phyloP scores from a whole-genome alignment of 176 grass and related monocot species.

The Poa annua region DNA sequence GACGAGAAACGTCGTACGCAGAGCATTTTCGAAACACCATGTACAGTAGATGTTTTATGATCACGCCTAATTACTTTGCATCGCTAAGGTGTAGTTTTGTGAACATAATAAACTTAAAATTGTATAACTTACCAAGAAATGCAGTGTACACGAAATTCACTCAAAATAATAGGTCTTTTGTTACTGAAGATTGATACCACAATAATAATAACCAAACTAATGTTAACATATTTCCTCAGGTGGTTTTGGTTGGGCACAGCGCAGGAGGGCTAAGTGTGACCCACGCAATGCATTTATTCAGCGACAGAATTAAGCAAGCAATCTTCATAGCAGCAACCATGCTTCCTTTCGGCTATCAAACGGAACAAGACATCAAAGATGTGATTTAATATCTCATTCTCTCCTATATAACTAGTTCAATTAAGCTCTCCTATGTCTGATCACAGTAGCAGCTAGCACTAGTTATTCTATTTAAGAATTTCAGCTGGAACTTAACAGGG shows the following conservation, averaged over 20 bases:
- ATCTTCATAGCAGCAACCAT: conserved; percentile 63
- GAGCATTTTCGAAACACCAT: no score
- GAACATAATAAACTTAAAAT: not conserved
- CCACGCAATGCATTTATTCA: conserved; percentile 47
- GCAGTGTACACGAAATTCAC: not conserved
- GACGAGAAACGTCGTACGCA: no score
- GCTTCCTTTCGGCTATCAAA: conserved; percentile 55
- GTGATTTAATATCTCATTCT: conserved; percentile 25
- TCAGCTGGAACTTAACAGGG: conserved; percentile 35
- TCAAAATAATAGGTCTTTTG: not conserved
- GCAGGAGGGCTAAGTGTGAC: conserved; percentile 46
- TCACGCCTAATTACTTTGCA: not conserved
- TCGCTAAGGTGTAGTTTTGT: not conserved
- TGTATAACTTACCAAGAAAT: not conserved
- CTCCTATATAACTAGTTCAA: not conserved
- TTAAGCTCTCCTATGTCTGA: not conserved
- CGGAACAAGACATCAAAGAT: conserved; percentile 49
- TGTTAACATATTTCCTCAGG: not conserved
- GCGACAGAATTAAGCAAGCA: conserved; percentile 47
- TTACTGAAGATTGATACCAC: not conserved
- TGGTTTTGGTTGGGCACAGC: conserved; percentile 54
- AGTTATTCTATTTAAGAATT: not conserved
- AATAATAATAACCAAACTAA: not conserved
- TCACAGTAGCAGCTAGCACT: not conserved
- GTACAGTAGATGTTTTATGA: not conserved